Evolutionary conservation across 352 stramenopile species (phyloP), one percentile per base, ranked within the genome.

Genomic region (Thalassiosira gravida): DNA sequence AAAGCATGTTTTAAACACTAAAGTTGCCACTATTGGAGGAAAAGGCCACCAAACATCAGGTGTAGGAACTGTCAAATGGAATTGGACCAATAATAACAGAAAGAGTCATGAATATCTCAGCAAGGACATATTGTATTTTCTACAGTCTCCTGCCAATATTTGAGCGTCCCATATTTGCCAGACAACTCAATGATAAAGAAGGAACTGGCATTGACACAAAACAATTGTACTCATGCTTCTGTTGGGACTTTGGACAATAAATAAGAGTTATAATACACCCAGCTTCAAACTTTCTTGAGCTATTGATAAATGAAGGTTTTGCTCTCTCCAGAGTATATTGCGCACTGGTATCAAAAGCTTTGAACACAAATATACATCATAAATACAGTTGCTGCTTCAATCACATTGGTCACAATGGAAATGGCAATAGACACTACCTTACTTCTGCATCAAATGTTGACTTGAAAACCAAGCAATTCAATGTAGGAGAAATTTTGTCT

Each of bases 141-240:
- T 53, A 18, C 1, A 49, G 3, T 74, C 55, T 24, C 66, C 66
- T 24, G 35, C 67, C 5, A 74, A 74, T 37, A 74, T 74, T 14
- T 74, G 7, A 67, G 66, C 29, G 46, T 74, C 0, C n/a, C n/a
- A n/a, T n/a, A n/a, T 74, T 74, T 58, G 65, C 55, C 46, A 20
- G 52, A 3, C 52, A 64, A 57, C 24, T 66, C 1, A n/a, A 65
- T 1, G 65, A 74, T 46, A 8, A 35, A 1, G 32, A 56, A 14
- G 65, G 65, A 13, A 74, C 65, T 2, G 52, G 65, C 5, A 66
- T 64, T 25, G 30, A 64, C 42, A 74, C 50, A 22, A 61, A 57
- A 29, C 1, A 11, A n/a, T 11, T 1, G 7, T 37, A 32, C 11
- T 71, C 62, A 2, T 25, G 32, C 42, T 72, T 72, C 24, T 72